Evolutionary conservation across 1,284 basidiomycete species (phyloP), one percentile per base, ranked within the genome.

Genomic region (Somion occarium): DNA sequence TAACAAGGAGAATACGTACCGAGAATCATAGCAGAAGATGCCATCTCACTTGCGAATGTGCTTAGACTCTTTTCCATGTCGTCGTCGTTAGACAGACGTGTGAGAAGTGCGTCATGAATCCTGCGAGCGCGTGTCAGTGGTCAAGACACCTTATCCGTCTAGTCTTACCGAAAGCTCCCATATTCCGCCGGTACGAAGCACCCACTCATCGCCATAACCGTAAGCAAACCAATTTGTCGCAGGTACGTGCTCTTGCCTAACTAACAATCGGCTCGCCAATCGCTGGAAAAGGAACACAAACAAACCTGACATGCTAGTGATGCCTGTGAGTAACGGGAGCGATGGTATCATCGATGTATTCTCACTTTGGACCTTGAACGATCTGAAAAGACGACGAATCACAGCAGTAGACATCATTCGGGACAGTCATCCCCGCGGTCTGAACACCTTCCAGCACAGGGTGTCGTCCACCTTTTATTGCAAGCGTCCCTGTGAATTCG

Each of bases 1-100:
- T 5, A 5, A 15, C 22, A 26, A 30, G n/a, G 46, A 37, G 2
- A 46, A 25, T 37, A 3, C 46, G 30, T 27, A 83, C 90, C 85
- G 27, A 95, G 68, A 49, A 96, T 93, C 89, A 94, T 93, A 2
- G 91, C 85, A 25, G 85, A 85, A 1, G 89, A 85, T 0, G 86
- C 82, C 91, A 98, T 97, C 67, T 98, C 93, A 53, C 83, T 85
- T 0, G 92, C 91, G 68, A 98, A 98, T 0, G 94, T 97, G 57
- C 93, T 96, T 13, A 97, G 67, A 50, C 80, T 89, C 62, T 84
- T 87, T 65, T 95, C 91, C 60, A 94, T 79, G 58, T 92, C 85
- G 59, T 93, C 93, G 56, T 98, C 93, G 59, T 98, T 97, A 0
- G 92, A 95, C 3, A 98, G 74, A 7, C 95, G 82, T 2, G 88